Evolutionary conservation across 768 basidiomycete genomes (phyloP), one percentile per base, ranked within the genome.

Genomic region (Russula emetica): DNA sequence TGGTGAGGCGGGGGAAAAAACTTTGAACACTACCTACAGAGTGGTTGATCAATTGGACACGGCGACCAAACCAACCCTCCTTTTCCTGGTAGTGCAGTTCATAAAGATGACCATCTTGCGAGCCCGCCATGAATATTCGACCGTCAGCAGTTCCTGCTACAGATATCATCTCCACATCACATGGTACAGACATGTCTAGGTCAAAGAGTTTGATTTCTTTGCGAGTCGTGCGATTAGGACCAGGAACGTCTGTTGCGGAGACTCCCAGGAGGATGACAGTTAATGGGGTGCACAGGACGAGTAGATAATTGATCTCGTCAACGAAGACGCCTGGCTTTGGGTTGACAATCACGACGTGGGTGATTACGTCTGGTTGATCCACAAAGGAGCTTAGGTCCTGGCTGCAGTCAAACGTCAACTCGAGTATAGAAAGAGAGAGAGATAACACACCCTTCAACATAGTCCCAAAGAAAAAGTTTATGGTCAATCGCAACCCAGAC

Each of bases 401-500:
- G n/a, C 94, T 90, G 68, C 11, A 62, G 49, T 28, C 56, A 18
- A 56, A 51, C 61, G 66, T 68, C 47, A 60, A 60, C 55, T 28
- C 57, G 30, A n/a, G 13, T 26, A 3, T 45, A 10, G 60, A 28
- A 61, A 47, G 58, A 26, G 49, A 57, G 5, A 42, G 42, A 64
- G 49, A 32, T 13, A 28, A 47, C 88, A 61, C 69, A 96, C 95
- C 94, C 92, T 69, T 96, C 91, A 40, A 86, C 78, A 73, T 97
- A 99, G 74, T 99, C 94, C 97, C 97, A 98, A 26, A 99, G 78
- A 71, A 97, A 92, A 38, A 99, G 79, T 70, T 92, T 92, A 74
- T 94, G 87, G 76, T 98, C 94, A 62, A 96, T 89, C 11, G 92
- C 89, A 67, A 98, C 89, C 94, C 94, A 99, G 0, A 90, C 94